These are phyloP conservation scores for Aspergillus nidulans DNA, from an alignment of 495 filamentous ascomycete species.

Conservation along the genomic window DNA sequence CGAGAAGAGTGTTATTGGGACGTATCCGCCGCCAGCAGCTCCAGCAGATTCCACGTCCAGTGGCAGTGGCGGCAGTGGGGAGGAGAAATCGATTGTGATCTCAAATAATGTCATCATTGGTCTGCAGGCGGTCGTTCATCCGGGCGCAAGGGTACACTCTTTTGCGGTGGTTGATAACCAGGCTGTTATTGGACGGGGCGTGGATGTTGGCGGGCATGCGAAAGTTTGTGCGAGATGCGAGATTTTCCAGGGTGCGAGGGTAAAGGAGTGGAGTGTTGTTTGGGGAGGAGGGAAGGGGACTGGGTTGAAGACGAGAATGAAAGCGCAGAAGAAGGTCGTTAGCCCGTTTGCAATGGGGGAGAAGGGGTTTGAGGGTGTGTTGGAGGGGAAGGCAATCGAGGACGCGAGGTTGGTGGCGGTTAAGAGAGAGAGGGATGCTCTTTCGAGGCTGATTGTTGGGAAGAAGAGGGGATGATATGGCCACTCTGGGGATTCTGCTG, in stretches of 20 bases:
- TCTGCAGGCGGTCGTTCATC: slow-evolving; percentile 26
- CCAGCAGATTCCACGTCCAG: background rate
- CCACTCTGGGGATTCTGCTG: background rate
- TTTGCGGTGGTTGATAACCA: slow-evolving; percentile 33
- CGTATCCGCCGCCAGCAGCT: slow-evolving; percentile 28
- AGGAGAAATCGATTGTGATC: slow-evolving; percentile 26
- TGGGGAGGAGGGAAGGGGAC: slow-evolving; percentile 34
- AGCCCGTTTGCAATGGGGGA: slow-evolving; percentile 21
- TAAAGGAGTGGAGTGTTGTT: slow-evolving; percentile 42
- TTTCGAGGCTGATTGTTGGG: slow-evolving; percentile 35
- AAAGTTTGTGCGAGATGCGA: slow-evolving; percentile 39
- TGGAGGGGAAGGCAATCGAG: slow-evolving; percentile 37
- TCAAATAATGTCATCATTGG: slow-evolving; percentile 36
- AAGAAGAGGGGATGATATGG: slow-evolving; percentile 28
- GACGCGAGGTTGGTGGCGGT: slow-evolving; percentile 45
- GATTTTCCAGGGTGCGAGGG: slow-evolving; percentile 20
- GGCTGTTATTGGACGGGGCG: slow-evolving; percentile 25
- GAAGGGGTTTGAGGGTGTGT: slow-evolving; percentile 19
- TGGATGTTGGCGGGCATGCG: slow-evolving; percentile 35
- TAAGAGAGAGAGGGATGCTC: slow-evolving; percentile 40
- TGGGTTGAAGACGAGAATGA: slow-evolving; percentile 30
- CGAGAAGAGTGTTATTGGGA: slow-evolving; percentile 64
- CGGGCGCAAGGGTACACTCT: slow-evolving; percentile 36
- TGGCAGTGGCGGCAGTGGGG: background rate
- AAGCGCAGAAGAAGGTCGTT: slow-evolving; percentile 22